Evolutionary conservation across 352 stramenopile species (phyloP).

Genomic region (Phytophthora sp.): DNA sequence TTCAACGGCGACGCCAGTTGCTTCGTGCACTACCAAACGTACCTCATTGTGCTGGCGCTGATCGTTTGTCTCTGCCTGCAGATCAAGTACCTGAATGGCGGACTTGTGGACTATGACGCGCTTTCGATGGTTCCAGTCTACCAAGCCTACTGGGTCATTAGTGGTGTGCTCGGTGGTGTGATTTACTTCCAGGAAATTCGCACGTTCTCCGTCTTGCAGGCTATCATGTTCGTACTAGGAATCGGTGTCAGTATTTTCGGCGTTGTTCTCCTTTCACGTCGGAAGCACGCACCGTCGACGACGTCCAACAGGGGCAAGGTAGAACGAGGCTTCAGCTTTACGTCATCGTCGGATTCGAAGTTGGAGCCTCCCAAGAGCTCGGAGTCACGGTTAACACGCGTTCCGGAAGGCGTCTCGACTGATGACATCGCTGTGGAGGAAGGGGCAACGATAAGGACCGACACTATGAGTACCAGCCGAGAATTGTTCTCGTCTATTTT

Average conservation of each 20-base stretch:
- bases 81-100: constrained; percentile 85
- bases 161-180: constrained; percentile 83
- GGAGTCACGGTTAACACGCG: constrained; percentile 16
- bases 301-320: constrained; percentile 56
- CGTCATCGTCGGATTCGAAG: constrained; percentile 32
- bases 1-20: constrained; percentile 66
- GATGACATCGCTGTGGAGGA: constrained; percentile 17
- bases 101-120: constrained; percentile 79
- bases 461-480: constrained; percentile 11
- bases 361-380: constrained; percentile 22
- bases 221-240: constrained; percentile 84
- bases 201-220: constrained; percentile 73
- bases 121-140: constrained; percentile 87
- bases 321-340: constrained; percentile 77
- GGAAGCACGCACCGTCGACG: constrained; percentile 50
- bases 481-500: constrained; percentile 25
- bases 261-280: constrained; percentile 83
- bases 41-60: constrained; percentile 70
- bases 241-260: constrained; percentile 84
- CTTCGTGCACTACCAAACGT: constrained; percentile 68
- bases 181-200: constrained; percentile 94
- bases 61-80: constrained; percentile 68
- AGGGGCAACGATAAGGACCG: neutral
- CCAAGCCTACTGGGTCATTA: constrained; percentile 92
- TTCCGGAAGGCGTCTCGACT: constrained; percentile 10